phyloP scores from a whole-genome alignment of 225 moss, liverwort and hornwort genomes.

The Bryoerythrophyllum caledonicum region DNA sequence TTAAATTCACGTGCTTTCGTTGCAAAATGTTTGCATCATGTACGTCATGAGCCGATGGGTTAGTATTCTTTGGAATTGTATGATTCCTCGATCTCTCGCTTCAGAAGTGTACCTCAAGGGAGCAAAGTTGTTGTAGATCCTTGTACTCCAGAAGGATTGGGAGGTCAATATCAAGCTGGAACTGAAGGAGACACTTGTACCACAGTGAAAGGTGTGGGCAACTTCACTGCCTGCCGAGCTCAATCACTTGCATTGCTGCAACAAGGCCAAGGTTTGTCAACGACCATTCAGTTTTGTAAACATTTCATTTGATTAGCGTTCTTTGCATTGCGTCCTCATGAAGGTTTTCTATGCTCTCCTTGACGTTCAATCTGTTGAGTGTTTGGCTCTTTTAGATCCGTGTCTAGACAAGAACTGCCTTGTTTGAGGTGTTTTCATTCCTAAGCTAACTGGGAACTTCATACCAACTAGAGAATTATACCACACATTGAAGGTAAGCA shows the following conservation, averaged over 20 bases:
- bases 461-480: conserved; percentile 72
- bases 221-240: conserved; percentile 51
- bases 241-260: conserved; percentile 43
- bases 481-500: conserved; percentile 60
- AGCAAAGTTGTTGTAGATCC: conserved; percentile 28
- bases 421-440: conserved; percentile 60
- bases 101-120: neutral
- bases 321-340: neutral
- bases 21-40: conserved; percentile 23
- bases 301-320: neutral
- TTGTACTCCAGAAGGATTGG: conserved; percentile 41
- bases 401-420: conserved; percentile 66
- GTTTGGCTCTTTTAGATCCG: conserved; percentile 38
- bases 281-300: neutral
- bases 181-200: conserved; percentile 17
- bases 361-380: conserved; percentile 3
- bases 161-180: conserved; percentile 12
- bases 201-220: conserved; percentile 17
- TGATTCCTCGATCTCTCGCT: neutral
- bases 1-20: neutral
- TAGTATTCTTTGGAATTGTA: neutral
- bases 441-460: conserved; percentile 69
- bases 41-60: conserved; percentile 10
- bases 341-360: neutral
- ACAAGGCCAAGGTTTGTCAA: conserved; percentile 36